Conservation (phyloP, 768 basidiomycete species). For the Cyclocybe aegerita region DNA sequence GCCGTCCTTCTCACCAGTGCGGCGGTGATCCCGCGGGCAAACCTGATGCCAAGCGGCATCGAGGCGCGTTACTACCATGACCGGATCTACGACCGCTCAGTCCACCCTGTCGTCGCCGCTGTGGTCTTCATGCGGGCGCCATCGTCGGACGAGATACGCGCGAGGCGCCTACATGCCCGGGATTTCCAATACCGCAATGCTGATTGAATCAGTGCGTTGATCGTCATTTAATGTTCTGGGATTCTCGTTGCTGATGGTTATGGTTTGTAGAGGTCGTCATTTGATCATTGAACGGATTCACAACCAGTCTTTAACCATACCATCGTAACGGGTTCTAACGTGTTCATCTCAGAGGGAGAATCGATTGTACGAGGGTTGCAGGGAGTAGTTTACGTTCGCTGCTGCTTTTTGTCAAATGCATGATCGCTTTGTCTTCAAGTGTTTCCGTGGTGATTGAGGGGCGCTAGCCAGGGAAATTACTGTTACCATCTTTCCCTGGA, state of each 20-base stretch:
- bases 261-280: neutral
- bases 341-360: no score
- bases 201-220: neutral
- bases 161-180: neutral
- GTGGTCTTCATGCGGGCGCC: neutral
- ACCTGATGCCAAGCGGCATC: conserved; percentile 14
- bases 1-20: conserved; percentile 24
- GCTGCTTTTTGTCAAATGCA: no score
- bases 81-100: conserved; percentile 16
- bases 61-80: conserved; percentile 22
- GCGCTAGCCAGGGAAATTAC: no score
- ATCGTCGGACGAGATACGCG: neutral
- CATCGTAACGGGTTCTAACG: neutral
- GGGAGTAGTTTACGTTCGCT: no score
- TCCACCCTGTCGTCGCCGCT: neutral
- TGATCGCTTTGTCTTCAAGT: no score
- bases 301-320: neutral
- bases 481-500: no score
- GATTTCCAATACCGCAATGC: neutral
- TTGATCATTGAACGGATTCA: no score
- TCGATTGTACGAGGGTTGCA: no score
- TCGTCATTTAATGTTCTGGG: neutral
- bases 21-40: conserved; percentile 25
- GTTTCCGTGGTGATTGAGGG: no score
- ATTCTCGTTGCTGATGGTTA: neutral